Evolutionary conservation across 73 alveolate species (phyloP).

Genomic region (Symbiodinium pilosum): DNA sequence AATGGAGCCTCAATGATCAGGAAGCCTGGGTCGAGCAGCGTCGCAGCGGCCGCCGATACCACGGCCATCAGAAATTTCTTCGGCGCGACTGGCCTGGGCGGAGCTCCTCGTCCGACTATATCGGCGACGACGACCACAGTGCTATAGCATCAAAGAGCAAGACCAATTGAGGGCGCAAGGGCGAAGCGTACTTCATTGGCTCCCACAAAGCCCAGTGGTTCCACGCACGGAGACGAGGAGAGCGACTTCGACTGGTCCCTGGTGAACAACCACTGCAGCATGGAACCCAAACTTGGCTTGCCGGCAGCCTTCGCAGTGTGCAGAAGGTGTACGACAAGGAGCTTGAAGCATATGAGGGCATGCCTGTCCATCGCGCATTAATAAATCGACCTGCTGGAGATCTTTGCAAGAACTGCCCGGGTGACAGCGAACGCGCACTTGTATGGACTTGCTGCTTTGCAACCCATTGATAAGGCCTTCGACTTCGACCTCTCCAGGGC

Average conservation of each 20-base stretch:
- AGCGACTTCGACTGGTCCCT: not conserved
- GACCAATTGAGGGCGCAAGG: not conserved
- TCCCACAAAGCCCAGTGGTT: not conserved
- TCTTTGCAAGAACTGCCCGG: not conserved
- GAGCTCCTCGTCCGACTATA: no score
- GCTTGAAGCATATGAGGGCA: not conserved
- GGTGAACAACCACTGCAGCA: not conserved
- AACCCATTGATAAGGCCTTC: not conserved
- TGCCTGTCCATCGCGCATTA: not conserved
- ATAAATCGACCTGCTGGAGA: not conserved
- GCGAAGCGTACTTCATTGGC: no score
- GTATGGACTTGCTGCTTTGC: not conserved
- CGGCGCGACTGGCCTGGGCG: not conserved
- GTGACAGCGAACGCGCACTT: not conserved
- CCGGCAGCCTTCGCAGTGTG: not conserved
- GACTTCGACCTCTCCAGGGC: not conserved
- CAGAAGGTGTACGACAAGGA: constrained; percentile 16
- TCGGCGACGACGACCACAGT: no score
- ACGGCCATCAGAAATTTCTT: not conserved
- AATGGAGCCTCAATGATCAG: not conserved
- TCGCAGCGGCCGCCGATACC: constrained; percentile 45
- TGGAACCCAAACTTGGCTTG: constrained; percentile 14
- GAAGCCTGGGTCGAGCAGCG: not conserved
- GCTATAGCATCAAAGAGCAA: not conserved
- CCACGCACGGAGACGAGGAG: not conserved